These are phyloP conservation scores for Anastatica hierochuntica DNA, from an alignment of 345 rosid genomes.

Conservation along the genomic window DNA sequence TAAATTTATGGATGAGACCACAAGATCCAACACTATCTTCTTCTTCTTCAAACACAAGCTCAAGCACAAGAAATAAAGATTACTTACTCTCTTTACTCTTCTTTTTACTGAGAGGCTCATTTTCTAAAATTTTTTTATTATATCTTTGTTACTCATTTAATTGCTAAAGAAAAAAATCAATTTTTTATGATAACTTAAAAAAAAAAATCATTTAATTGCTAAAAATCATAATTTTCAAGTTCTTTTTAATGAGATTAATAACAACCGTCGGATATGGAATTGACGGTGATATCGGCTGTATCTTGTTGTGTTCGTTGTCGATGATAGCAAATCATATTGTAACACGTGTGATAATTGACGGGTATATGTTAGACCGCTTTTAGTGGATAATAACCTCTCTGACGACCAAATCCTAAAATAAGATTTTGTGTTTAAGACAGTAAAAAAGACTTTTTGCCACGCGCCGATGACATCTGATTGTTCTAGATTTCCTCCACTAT, in stretches of 20 bases:
- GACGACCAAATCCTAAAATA: conserved; percentile 10
- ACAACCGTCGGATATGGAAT: conserved; percentile 16
- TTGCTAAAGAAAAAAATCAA: no score
- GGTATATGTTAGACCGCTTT: conserved; percentile 14
- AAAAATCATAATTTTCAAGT: no score
- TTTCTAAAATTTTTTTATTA: background rate
- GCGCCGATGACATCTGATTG: no score
- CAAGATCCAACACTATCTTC: background rate
- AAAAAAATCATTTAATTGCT: background rate
- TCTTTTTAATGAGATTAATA: no score
- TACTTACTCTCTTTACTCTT: no score
- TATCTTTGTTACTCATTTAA: background rate
- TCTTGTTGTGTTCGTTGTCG: conserved; percentile 9
- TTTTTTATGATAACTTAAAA: no score
- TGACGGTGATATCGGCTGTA: conserved; percentile 10
- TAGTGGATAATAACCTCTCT: no score
- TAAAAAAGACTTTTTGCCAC: background rate
- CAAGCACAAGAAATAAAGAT: no score
- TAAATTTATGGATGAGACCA: conserved; percentile 1
- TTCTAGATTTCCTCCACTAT: no score
- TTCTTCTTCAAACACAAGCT: conserved; percentile 15
- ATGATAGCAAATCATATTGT: background rate
- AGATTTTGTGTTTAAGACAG: conserved; percentile 21
- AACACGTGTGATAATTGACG: conserved; percentile 7
- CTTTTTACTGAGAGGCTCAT: conserved; percentile 23